Base-by-base conservation (phyloP, 1,139 yeast species). In the Nakaseomyces uthaithaninus region DNA sequence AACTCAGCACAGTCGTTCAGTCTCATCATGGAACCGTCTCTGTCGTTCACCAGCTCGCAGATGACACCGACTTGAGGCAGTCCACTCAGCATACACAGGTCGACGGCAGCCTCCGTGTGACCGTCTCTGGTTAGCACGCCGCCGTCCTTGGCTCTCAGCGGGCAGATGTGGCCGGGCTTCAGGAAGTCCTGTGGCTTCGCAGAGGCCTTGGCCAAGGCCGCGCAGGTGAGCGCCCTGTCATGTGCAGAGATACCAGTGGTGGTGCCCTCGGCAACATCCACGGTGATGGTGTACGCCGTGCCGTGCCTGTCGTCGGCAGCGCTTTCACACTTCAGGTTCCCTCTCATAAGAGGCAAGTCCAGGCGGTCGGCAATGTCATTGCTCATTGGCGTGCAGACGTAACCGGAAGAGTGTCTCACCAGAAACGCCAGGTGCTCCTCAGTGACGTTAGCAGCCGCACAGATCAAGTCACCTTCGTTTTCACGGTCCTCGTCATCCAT, bases 81-180 rank as follows among this genome's bases (percentile, higher is more conserved):
- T 0, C 87, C 89, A 2, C 91, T 72, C 55, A 89, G 69, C 54
- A 69, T 68, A 58, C 95, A 80, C 50, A 93, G 69, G 57, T 91
- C 95, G 10, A 91, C 94, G 24, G 89, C 89, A 8, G 98, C 97
- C 65, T 93, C 99, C 6, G 99, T 93, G 60, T 93, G 99, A n/a
- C 99, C 98, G 48, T 85, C 71, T 68, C 99, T 81, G 40, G 69
- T 67, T 43, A 76, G 69, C 44, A 91, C 77, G 38, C 94, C 80
- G 1, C 95, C 95, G 19, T 84, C 84, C 16, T 74, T 84, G 3
- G 97, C 97, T 53, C 97, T 73, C 55, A 93, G 70, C 3, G 99
- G 99, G 49, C 91, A 75, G 28, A 91, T 66, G 57, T 93, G 98
- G 20, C 98, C 99, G 0, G 99, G 99, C 56, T 82, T 77, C 55